Percentiles rank a stretch among this genome's conserved stretches.
phyloP scores from a whole-genome alignment of 805 yeast species.

The Blastobotrys terrestris region DNA sequence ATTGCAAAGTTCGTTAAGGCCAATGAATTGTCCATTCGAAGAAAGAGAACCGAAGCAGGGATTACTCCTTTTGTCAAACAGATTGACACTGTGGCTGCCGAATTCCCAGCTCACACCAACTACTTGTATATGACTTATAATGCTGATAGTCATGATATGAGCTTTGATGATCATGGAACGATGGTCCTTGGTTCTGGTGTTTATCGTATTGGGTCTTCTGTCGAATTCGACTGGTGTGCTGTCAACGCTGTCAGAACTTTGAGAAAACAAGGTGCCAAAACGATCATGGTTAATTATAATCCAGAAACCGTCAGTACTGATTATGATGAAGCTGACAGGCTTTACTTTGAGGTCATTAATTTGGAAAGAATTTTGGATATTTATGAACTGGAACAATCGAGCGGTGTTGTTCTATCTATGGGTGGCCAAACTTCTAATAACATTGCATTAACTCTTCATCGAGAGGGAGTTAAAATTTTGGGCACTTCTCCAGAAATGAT shows the following conservation, averaged over 20 bases:
- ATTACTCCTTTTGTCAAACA: slow-evolving; percentile 90
- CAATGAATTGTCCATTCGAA: slow-evolving; percentile 87
- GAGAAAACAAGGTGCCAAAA: slow-evolving; percentile 78
- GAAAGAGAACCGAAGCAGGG: slow-evolving; percentile 80
- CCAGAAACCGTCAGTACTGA: slow-evolving; percentile 99
- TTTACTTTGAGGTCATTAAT: slow-evolving; percentile 92
- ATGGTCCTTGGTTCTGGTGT: slow-evolving; percentile 98
- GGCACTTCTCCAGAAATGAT: slow-evolving; percentile 99
- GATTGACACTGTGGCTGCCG: slow-evolving; percentile 98
- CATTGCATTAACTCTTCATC: slow-evolving; percentile 85
- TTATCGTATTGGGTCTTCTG: slow-evolving; percentile 97
- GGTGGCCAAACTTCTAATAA: slow-evolving; percentile 99
- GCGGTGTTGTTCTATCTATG: slow-evolving; percentile 93
- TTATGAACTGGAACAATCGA: slow-evolving; percentile 82
- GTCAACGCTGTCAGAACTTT: slow-evolving; percentile 93
- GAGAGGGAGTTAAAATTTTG: slow-evolving; percentile 89
- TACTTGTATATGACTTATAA: slow-evolving; percentile 92
- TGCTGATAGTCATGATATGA: slow-evolving; percentile 80
- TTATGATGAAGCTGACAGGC: slow-evolving; percentile 95
- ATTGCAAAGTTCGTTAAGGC: slow-evolving; percentile 83
- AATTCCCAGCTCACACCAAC: slow-evolving; percentile 94
- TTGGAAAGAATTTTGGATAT: slow-evolving; percentile 92
- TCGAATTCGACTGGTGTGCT: slow-evolving; percentile 99
- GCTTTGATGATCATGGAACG: slow-evolving; percentile 87
- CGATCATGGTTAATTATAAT: slow-evolving; percentile 95